phyloP scores from a whole-genome alignment of 768 basidiomycete species.

The Tricholoma sp. region DNA sequence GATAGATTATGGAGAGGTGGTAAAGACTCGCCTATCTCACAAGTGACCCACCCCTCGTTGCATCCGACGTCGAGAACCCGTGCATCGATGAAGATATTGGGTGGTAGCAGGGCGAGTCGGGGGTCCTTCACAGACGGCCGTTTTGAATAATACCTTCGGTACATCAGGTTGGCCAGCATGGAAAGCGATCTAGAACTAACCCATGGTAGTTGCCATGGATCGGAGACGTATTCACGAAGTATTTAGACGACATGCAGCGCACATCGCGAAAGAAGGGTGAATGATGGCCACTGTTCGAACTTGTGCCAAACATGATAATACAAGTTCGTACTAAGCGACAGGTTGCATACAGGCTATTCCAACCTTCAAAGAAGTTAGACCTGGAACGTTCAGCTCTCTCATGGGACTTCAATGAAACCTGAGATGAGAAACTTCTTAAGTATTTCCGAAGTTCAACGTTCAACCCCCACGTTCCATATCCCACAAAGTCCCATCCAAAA shows the following conservation, averaged over 20 bases:
- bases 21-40: constrained; percentile 65
- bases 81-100: constrained; percentile 45
- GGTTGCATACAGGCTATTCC: no score
- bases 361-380: no score
- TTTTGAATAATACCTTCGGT: constrained; percentile 69
- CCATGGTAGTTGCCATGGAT: constrained; percentile 73
- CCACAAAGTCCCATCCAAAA: not conserved
- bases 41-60: constrained; percentile 82
- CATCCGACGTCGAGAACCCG: constrained; percentile 80
- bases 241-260: not conserved
- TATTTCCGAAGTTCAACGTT: no score
- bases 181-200: constrained; percentile 28
- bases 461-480: not conserved
- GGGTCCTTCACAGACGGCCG: constrained; percentile 56
- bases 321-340: no score
- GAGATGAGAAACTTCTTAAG: no score
- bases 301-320: no score
- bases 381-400: no score
- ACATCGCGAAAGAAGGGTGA: not conserved
- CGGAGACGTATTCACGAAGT: constrained; percentile 19
- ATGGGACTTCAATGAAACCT: no score
- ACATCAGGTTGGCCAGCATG: not conserved
- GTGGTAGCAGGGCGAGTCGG: constrained; percentile 58
- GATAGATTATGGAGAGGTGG: not conserved
- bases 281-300: no score